Conservation (phyloP, 306 rosid species). For the Spatholobus suberectus region DNA sequence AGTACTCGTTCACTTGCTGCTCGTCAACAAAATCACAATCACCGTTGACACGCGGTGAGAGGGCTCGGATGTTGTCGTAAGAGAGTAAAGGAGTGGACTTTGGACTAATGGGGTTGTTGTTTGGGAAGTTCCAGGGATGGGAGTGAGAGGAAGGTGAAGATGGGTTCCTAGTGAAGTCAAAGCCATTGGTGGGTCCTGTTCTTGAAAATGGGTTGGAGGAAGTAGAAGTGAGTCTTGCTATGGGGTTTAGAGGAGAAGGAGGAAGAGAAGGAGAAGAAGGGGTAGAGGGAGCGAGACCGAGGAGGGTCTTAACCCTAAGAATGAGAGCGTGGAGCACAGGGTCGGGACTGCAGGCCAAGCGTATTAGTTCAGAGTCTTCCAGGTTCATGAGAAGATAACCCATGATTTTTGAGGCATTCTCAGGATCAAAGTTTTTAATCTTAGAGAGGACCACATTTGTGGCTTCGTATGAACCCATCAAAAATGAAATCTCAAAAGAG, state of each 20-base stretch:
- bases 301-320: conserved; percentile 65
- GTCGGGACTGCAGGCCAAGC: conserved; percentile 77
- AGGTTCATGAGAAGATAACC: conserved; percentile 79
- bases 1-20: conserved; percentile 71
- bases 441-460: conserved; percentile 70
- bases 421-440: conserved; percentile 79
- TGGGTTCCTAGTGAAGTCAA: conserved; percentile 61
- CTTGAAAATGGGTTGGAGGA: conserved; percentile 67
- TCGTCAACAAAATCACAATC: conserved; percentile 74
- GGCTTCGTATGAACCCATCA: conserved; percentile 86
- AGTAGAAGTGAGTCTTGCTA: conserved; percentile 54
- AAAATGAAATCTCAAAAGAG: background rate
- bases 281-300: conserved; percentile 51
- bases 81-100: conserved; percentile 71
- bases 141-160: conserved; percentile 63
- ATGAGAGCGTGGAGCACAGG: conserved; percentile 60
- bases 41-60: conserved; percentile 51
- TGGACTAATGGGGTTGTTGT: conserved; percentile 77
- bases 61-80: conserved; percentile 62
- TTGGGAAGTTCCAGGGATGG: conserved; percentile 61
- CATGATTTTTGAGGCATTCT: conserved; percentile 90
- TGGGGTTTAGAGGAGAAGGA: conserved; percentile 72
- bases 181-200: conserved; percentile 50
- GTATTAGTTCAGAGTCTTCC: conserved; percentile 73
- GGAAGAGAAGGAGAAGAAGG: conserved; percentile 48